Evolutionary conservation across 1,284 basidiomycete genomes (phyloP).

Genomic region (Fistulinella cinereoalba): DNA sequence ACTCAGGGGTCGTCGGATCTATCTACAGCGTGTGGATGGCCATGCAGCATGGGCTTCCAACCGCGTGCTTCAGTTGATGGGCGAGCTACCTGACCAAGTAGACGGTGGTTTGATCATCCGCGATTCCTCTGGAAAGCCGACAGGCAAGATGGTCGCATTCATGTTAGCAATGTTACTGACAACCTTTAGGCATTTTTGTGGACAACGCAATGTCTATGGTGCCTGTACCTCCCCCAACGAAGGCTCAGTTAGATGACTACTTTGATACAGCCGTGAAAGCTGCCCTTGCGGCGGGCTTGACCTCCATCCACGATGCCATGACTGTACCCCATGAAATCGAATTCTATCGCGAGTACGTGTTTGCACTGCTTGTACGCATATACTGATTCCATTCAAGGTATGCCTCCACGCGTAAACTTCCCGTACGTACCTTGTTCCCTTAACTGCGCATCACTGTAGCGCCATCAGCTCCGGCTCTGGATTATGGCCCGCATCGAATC

Average conservation of each 20-base stretch:
- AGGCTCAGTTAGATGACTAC: constrained; percentile 55
- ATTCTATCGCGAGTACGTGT: constrained; percentile 63
- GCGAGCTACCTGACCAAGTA: constrained; percentile 52
- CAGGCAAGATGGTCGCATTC: constrained; percentile 46
- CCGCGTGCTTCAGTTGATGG: constrained; percentile 61
- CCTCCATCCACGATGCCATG: constrained; percentile 80
- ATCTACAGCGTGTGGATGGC: constrained; percentile 71
- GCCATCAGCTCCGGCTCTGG: constrained; percentile 65
- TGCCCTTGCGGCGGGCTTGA: constrained; percentile 73
- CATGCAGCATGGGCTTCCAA: constrained; percentile 87
- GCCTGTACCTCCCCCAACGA: constrained; percentile 61
- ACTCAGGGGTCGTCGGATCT: constrained; percentile 64
- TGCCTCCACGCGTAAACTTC: constrained; percentile 59
- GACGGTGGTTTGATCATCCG: constrained; percentile 78
- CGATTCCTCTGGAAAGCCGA: constrained; percentile 61
- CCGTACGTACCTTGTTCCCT: constrained; percentile 42
- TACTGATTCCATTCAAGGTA: constrained; percentile 38
- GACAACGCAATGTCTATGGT: constrained; percentile 74
- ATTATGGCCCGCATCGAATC: constrained; percentile 67
- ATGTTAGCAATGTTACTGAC: neutral
- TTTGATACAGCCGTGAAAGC: constrained; percentile 65
- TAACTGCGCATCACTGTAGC: neutral
- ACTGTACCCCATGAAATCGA: constrained; percentile 51
- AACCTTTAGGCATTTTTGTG: constrained; percentile 56
- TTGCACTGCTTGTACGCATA: neutral